These are phyloP conservation scores for Trypanosoma scelopori DNA, from an alignment of 208 protist species.

Conservation along the genomic window DNA sequence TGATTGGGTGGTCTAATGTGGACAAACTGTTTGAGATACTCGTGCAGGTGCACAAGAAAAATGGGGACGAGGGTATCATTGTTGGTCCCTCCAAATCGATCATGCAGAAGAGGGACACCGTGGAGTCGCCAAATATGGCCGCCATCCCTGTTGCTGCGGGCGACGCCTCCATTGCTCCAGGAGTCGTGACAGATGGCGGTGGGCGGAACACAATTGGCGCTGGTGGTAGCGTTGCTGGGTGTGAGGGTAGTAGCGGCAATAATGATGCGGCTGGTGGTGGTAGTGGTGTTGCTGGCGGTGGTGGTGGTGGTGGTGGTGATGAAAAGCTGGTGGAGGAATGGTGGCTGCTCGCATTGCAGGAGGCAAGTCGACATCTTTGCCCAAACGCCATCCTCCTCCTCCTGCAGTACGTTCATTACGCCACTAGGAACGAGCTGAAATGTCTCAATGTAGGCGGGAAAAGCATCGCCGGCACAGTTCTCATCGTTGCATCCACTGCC, in stretches of 20 bases:
- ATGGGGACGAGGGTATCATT: slow-evolving; percentile 22
- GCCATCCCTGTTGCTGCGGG: neutral
- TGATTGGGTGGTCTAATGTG: slow-evolving; percentile 49
- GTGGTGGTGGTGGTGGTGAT: neutral
- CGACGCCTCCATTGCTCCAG: neutral
- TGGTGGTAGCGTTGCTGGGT: slow-evolving; percentile 9
- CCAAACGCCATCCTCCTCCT: slow-evolving; percentile 49
- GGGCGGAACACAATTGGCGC: neutral
- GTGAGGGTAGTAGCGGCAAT: neutral
- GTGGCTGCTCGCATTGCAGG: slow-evolving; percentile 39
- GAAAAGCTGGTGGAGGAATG: slow-evolving; percentile 10
- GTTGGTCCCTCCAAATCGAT: slow-evolving; percentile 10
- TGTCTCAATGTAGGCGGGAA: slow-evolving; percentile 47
- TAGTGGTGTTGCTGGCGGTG: neutral
- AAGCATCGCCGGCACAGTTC: slow-evolving; percentile 52
- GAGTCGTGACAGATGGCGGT: slow-evolving; percentile 1
- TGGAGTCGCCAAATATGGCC: slow-evolving; percentile 8
- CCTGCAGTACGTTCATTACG: slow-evolving; percentile 34
- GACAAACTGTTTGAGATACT: slow-evolving; percentile 60
- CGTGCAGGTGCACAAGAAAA: slow-evolving; percentile 24
- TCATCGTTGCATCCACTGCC: slow-evolving; percentile 46
- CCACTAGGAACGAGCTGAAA: slow-evolving; percentile 15
- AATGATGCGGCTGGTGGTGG: neutral
- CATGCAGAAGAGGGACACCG: slow-evolving; percentile 17
- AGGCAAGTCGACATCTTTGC: slow-evolving; percentile 51